Evolutionary conservation across 2,329 filamentous ascomycete species (phyloP).

Genomic region (Penicillium oxalicum): DNA sequence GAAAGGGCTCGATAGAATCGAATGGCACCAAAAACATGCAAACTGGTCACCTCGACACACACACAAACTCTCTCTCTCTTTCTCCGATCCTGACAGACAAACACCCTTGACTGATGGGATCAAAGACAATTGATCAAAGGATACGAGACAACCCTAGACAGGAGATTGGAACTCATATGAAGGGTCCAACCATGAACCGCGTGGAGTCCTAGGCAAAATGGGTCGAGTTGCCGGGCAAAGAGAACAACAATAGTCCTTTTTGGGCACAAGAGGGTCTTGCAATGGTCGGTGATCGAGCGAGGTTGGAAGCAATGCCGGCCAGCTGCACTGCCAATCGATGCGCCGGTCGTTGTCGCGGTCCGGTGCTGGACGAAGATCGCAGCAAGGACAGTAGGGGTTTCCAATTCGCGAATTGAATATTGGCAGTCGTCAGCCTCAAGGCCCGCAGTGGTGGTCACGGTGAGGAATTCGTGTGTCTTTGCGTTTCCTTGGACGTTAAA

Average conservation of each 20-base stretch:
- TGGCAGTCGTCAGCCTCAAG: no score
- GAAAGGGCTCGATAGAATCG: neutral
- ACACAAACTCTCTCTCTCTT: neutral
- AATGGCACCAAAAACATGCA: no score
- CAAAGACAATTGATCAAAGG: slow-evolving; percentile 19
- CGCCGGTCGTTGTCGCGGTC: neutral
- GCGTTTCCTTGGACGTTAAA: no score
- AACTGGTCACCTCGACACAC: no score
- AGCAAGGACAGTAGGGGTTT: slow-evolving; percentile 17
- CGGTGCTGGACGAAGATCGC: slow-evolving; percentile 15
- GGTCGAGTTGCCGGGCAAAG: slow-evolving; percentile 14
- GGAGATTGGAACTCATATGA: slow-evolving; percentile 13
- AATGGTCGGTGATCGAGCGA: slow-evolving; percentile 7
- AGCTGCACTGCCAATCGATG: neutral
- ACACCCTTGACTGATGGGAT: slow-evolving; percentile 9
- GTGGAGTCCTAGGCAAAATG: slow-evolving; percentile 1
- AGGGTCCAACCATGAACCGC: slow-evolving; percentile 9
- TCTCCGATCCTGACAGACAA: slow-evolving; percentile 10
- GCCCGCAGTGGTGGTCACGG: no score
- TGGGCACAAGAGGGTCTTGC: no score
- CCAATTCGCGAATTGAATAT: neutral
- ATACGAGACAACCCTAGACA: slow-evolving; percentile 13
- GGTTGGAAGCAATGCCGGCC: slow-evolving; percentile 11
- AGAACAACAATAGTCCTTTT: neutral
- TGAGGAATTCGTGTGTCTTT: no score